phyloP scores from a whole-genome alignment of 257 asterid genomes.

The Fraxinus excelsior region DNA sequence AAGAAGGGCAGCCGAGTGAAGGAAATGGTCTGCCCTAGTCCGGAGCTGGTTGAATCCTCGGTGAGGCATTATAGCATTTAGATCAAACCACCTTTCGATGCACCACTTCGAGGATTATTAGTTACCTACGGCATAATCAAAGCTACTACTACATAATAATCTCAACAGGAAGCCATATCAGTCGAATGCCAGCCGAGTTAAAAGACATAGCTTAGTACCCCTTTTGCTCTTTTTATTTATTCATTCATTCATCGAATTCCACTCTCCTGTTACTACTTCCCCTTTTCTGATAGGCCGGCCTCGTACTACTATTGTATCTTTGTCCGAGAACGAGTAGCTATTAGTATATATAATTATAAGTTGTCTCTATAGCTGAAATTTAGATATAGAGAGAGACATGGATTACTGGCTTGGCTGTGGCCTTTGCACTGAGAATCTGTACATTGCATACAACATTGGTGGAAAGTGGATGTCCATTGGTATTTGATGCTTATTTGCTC shows the following conservation, averaged over 20 bases:
- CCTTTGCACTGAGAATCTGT: slow-evolving; percentile 43
- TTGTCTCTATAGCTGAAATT: slow-evolving; percentile 31
- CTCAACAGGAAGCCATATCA: slow-evolving; percentile 47
- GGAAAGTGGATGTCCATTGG: slow-evolving; percentile 41
- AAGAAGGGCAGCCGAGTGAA: slow-evolving; percentile 61
- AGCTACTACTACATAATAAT: slow-evolving; percentile 43
- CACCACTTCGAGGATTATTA: slow-evolving; percentile 26
- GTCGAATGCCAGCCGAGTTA: slow-evolving; percentile 46
- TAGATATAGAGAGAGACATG: slow-evolving; percentile 25
- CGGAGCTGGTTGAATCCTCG: slow-evolving; percentile 77
- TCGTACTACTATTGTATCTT: slow-evolving; percentile 23
- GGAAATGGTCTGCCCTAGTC: slow-evolving; percentile 83
- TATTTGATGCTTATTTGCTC: slow-evolving; percentile 49
- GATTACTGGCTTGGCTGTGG: slow-evolving; percentile 31
- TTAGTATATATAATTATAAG: slow-evolving; percentile 38
- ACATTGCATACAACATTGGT: slow-evolving; percentile 43
- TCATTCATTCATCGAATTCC: slow-evolving; percentile 65
- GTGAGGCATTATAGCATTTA: slow-evolving; percentile 75
- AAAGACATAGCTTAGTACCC: slow-evolving; percentile 47
- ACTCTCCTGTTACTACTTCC: slow-evolving; percentile 28
- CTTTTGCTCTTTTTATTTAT: slow-evolving; percentile 47
- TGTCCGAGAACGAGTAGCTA: slow-evolving; percentile 40
- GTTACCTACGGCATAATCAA: slow-evolving; percentile 37
- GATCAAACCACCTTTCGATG: slow-evolving; percentile 22
- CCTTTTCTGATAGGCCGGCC: slow-evolving; percentile 31